Evolutionary conservation across 164 flowering plant species (phyloP), one percentile per base, ranked within the genome.

Genomic region (Annona squamosa): DNA sequence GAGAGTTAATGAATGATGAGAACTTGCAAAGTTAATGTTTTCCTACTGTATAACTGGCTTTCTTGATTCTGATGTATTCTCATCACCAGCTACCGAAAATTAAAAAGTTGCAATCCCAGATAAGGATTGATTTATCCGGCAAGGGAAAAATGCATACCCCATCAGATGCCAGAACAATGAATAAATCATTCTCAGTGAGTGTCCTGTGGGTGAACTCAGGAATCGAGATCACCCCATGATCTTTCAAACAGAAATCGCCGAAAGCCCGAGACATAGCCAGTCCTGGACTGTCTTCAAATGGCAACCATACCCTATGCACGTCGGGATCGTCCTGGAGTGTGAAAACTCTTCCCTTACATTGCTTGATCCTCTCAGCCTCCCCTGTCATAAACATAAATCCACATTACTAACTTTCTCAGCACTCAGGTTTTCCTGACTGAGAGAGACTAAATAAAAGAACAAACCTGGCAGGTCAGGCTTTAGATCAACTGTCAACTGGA

Each of bases 191-290:
- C 3, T 94, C 95, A 4, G 93, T 91, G n/a, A 92, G 92, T 56
- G 72, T 47, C 66, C 97, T 81, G 72, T 91, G 95, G 45, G 93
- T 81, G 68, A 90, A 85, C 66, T 92, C 95, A 26, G 99, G 99
- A 71, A 89, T 78, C 19, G 98, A 91, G 48, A 94, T 92, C 43
- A 92, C 96, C 17, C 98, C 99, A 81, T 91, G 92, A 4, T 95
- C 94, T 81, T 95, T 95, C 82, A 95, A 80, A 80, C 98, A 92
- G 64, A 92, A 95, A 82, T 95, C 99, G 5, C 99, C 99, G 82
- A 95, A 95, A 52, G 99, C 98, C 76, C 99, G 85, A 69, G 99
- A 95, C 99, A 95, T 95, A 74, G 99, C 98, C 73, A 91, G 76
- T 10, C 97, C 97, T 63, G 97, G 97, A 65, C 89, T 89, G 82